Evolutionary conservation across 1,284 basidiomycete genomes (phyloP), one percentile per base, ranked within the genome.

Genomic region (Gomphus bonarii): DNA sequence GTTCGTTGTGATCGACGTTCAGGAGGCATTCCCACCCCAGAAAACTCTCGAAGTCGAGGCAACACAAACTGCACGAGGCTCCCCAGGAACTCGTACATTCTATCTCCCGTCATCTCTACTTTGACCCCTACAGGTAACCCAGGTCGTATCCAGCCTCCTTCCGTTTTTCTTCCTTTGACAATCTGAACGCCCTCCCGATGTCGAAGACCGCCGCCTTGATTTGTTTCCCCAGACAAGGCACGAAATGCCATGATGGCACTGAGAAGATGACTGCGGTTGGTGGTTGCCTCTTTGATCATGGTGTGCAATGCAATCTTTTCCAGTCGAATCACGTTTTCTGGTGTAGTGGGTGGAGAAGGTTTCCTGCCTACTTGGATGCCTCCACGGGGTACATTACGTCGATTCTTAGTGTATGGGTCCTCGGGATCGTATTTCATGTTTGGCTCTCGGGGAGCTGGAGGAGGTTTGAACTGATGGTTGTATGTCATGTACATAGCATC

Each of bases 401-500:
- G 78, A 69, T 84, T 77, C 69, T 82, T 83, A 14, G 82, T 75
- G 74, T 92, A 95, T 3, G 91, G 91, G 66, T 92, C 81, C 14
- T 77, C 66, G 0, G 87, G 82, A 69, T 93, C 86, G 77, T 84
- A 92, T 12, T 73, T 78, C 54, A 85, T 81, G 48, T 84, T 79
- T 53, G 84, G 80, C 43, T 77, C 68, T 50, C 83, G 79, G 0
- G 78, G 73, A 6, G 77, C 72, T 18, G 79, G 74, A 35, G 76
- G 78, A 0, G 77, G 68, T 5, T 68, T 74, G 51, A 75, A 70
- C 64, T 80, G 79, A 70, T 95, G 93, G 59, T 84, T 77, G 75
- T 97, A 97, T 52, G 89, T 90, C 82, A 98, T 89, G 79, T 99
- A 99, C 77, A 99, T 82, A 63, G 97, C 75, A 72, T 97, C 82